These are phyloP conservation scores for Collybiopsis confluens DNA, from an alignment of 768 basidiomycete genomes.

Conservation along the genomic window DNA sequence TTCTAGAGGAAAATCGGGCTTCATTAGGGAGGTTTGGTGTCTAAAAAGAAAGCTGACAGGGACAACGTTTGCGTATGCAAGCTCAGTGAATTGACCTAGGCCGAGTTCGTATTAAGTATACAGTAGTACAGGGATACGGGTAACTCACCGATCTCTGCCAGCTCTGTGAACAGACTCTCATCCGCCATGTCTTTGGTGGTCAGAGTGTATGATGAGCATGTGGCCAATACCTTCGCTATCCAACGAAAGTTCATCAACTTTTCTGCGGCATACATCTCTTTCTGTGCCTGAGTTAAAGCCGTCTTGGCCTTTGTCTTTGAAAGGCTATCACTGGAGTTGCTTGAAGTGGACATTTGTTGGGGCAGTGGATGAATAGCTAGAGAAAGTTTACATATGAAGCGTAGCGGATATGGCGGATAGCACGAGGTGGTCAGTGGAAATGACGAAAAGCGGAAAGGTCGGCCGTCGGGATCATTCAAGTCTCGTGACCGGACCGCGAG, in stretches of 20 bases:
- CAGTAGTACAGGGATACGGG: too few species aligned
- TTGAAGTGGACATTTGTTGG: too few species aligned
- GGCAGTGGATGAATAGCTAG: neutral
- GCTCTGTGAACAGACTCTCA: conserved; percentile 29
- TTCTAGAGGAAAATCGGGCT: conserved; percentile 47
- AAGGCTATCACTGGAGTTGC: neutral
- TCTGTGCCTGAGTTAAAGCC: conserved; percentile 36
- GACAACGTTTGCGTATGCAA: conserved; percentile 38
- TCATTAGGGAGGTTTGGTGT: conserved; percentile 32
- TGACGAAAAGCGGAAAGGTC: too few species aligned
- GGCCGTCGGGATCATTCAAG: too few species aligned
- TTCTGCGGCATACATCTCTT: conserved; percentile 48
- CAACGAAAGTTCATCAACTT: conserved; percentile 52
- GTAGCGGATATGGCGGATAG: too few species aligned
- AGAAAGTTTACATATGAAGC: neutral
- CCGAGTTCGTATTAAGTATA: too few species aligned
- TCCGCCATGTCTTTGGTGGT: conserved; percentile 36
- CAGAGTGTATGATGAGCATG: conserved; percentile 39
- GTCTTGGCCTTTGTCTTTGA: neutral
- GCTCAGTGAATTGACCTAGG: conserved; percentile 54
- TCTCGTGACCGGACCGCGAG: neutral
- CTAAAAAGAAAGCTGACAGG: conserved; percentile 39
- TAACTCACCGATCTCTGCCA: conserved; percentile 42
- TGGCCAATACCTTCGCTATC: conserved; percentile 45
- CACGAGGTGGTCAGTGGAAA: neutral